These are phyloP conservation scores for Peniophora sp. DNA, from an alignment of 1,284 basidiomycete species.

Conservation along the genomic window DNA sequence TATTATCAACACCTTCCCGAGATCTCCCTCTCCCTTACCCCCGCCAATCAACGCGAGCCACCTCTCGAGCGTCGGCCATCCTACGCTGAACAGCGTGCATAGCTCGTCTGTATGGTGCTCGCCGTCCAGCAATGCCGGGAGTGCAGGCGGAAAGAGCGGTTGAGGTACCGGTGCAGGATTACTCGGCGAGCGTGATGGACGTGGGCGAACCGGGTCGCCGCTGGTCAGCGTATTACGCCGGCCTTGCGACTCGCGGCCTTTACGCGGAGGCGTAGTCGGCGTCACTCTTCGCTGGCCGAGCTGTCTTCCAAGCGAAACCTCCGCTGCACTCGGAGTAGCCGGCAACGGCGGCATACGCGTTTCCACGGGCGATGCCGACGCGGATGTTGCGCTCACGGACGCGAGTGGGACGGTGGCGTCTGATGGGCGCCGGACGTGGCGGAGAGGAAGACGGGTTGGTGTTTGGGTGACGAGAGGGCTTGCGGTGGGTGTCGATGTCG, in stretches of 20 bases:
- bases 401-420: constrained; percentile 5
- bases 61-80: constrained; percentile 76
- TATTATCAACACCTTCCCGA: constrained; percentile 44
- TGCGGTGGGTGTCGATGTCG: constrained; percentile 6
- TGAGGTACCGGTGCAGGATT: constrained; percentile 23
- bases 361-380: constrained; percentile 7
- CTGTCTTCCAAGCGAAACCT: constrained; percentile 24
- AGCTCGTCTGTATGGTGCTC: constrained; percentile 90
- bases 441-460: no score
- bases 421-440: constrained; percentile 3
- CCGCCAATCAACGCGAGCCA: constrained; percentile 65
- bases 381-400: constrained; percentile 2
- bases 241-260: constrained; percentile 11
- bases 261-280: constrained; percentile 14
- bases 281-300: neutral
- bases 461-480: constrained; percentile 12
- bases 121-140: constrained; percentile 70
- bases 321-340: constrained; percentile 24
- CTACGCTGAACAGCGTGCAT: constrained; percentile 72
- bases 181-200: constrained; percentile 36
- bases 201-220: constrained; percentile 30
- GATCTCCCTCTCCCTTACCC: constrained; percentile 38
- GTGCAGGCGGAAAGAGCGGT: constrained; percentile 41
- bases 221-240: constrained; percentile 8
- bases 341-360: constrained; percentile 9